These are phyloP conservation scores for Solioccasus polychromus DNA, from an alignment of 768 basidiomycete genomes.

Conservation along the genomic window DNA sequence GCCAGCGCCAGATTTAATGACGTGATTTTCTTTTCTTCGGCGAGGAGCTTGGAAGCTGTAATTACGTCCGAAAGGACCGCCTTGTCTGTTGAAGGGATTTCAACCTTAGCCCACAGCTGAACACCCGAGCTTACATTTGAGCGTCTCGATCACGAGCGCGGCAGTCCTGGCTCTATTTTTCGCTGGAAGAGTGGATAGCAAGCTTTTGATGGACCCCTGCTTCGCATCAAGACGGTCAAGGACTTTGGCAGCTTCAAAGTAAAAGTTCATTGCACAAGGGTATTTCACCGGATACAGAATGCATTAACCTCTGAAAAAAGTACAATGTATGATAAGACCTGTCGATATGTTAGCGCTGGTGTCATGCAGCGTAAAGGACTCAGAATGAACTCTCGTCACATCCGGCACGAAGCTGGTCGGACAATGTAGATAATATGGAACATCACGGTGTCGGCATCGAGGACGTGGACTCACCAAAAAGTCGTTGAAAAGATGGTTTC, in stretches of 20 bases:
- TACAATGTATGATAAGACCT: conserved; percentile 23
- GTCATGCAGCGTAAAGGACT: conserved; percentile 13
- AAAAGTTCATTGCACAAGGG: conserved; percentile 78
- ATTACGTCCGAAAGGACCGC: conserved; percentile 71
- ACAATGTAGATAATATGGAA: conserved; percentile 89
- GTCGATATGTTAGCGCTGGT: conserved; percentile 27
- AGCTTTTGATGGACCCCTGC: conserved; percentile 89
- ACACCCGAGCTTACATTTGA: conserved; percentile 74
- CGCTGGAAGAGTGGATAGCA: conserved; percentile 69
- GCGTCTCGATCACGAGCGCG: conserved; percentile 88
- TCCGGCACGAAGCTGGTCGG: conserved; percentile 53
- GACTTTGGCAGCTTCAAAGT: conserved; percentile 82
- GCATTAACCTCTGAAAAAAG: conserved; percentile 24
- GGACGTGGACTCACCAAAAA: conserved; percentile 19
- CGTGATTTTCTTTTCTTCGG: conserved; percentile 72
- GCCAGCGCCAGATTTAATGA: conserved; percentile 77
- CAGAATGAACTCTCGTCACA: conserved; percentile 46
- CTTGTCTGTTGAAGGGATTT: conserved; percentile 55
- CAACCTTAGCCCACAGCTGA: conserved; percentile 3
- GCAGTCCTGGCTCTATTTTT: conserved; percentile 75
- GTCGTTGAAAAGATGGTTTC: background rate
- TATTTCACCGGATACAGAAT: conserved; percentile 28
- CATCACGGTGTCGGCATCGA: conserved; percentile 47
- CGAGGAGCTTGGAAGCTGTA: conserved; percentile 59
- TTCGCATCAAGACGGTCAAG: conserved; percentile 85